Percentiles rank a stretch among this genome's conserved stretches.
Conservation (phyloP, 2,329 filamentous ascomycete genomes). For the Fusarium sp. region DNA sequence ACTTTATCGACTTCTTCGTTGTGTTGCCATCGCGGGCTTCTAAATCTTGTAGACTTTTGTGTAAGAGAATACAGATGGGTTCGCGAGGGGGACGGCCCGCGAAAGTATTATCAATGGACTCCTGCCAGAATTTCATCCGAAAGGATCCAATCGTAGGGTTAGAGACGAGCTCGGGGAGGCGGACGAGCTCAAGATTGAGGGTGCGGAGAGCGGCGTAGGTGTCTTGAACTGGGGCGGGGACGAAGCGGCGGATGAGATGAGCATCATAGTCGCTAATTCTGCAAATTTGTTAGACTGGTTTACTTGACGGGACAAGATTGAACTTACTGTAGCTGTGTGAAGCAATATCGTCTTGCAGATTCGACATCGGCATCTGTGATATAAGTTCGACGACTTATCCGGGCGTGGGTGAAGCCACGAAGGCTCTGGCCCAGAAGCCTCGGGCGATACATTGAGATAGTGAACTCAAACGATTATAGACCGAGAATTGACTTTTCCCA, state of each 20-base stretch:
- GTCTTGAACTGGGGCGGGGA: constrained; percentile 79
- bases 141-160: constrained; percentile 88
- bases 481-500: background rate
- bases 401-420: constrained; percentile 52
- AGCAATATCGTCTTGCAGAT: constrained; percentile 67
- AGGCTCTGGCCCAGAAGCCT: constrained; percentile 56
- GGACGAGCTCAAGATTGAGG: constrained; percentile 91
- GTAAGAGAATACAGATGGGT: constrained; percentile 87
- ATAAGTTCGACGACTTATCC: constrained; percentile 56
- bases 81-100: constrained; percentile 86
- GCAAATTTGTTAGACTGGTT: constrained; percentile 23
- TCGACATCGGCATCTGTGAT: constrained; percentile 66
- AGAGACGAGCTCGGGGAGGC: constrained; percentile 90
- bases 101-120: constrained; percentile 83
- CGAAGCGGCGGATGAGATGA: constrained; percentile 86
- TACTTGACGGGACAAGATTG: accelerated
- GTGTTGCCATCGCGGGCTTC: constrained; percentile 58
- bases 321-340: constrained; percentile 64
- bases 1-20: constrained; percentile 69
- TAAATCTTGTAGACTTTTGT: constrained; percentile 77
- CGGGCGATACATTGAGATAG: constrained; percentile 57
- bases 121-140: constrained; percentile 96
- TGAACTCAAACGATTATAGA: background rate
- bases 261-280: constrained; percentile 93
- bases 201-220: constrained; percentile 92